Conservation (phyloP, 2,329 filamentous ascomycete species). For the Juglanconis oblonga region DNA sequence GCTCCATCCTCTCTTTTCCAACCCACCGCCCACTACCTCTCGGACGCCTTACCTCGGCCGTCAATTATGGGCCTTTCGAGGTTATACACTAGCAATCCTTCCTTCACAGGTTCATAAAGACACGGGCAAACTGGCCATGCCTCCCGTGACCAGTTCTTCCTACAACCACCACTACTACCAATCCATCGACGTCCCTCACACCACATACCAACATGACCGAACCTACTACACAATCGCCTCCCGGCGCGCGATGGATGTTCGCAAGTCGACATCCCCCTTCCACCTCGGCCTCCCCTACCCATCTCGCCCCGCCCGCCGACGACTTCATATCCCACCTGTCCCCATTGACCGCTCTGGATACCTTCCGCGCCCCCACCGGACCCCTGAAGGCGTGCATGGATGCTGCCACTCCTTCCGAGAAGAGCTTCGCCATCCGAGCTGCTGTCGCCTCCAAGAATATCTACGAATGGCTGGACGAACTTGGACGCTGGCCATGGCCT, state of each 20-base stretch:
- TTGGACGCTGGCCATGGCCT: conserved; percentile 60
- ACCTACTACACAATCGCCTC: conserved; percentile 30
- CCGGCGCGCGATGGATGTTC: conserved; percentile 34
- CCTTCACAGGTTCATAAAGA: conserved; percentile 20
- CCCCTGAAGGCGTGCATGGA: conserved; percentile 59
- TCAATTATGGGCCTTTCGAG: conserved; percentile 17
- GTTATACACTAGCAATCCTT: conserved; percentile 14
- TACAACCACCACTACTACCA: conserved; percentile 6
- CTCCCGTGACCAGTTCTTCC: conserved; percentile 8
- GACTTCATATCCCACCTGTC: conserved; percentile 61
- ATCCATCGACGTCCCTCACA: conserved; percentile 6
- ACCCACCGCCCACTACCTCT: not conserved
- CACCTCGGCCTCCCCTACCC: conserved; percentile 43
- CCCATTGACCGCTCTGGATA: conserved; percentile 58
- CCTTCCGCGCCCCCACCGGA: conserved; percentile 53
- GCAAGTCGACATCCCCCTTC: conserved; percentile 38
- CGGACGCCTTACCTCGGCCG: conserved; percentile 1
- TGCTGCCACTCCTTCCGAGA: conserved; percentile 60
- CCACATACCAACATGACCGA: conserved; percentile 32
- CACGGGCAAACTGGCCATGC: conserved; percentile 18
- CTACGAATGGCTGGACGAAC: conserved; percentile 72
- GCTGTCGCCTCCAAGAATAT: conserved; percentile 70
- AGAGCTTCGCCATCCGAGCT: conserved; percentile 68
- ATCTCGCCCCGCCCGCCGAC: conserved; percentile 43
- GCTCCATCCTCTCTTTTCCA: not conserved